phyloP scores from a whole-genome alignment of 73 alveolate genomes.

The Paramecium bursaria region DNA sequence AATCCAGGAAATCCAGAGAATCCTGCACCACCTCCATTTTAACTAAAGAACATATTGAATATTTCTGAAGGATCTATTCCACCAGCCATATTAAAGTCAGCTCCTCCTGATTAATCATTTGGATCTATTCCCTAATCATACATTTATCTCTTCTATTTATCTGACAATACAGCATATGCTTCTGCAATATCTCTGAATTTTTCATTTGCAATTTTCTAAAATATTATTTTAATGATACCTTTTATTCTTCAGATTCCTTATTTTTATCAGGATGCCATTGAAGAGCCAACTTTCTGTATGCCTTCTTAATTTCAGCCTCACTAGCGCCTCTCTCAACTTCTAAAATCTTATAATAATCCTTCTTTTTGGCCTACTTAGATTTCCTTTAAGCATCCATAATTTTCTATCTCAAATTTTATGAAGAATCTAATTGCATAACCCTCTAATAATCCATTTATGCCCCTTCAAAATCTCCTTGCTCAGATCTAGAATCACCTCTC shows the following conservation, averaged over 20 bases:
- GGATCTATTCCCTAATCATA: slow-evolving; percentile 96
- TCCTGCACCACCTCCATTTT: slow-evolving; percentile 88
- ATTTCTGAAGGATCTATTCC: slow-evolving; percentile 92
- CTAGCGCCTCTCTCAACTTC: slow-evolving; percentile 88
- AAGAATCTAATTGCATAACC: slow-evolving; percentile 89
- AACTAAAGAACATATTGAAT: slow-evolving; percentile 95
- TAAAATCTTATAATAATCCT: slow-evolving; percentile 94
- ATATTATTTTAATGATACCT: background rate
- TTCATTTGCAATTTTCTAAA: slow-evolving; percentile 90
- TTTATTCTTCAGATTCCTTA: slow-evolving; percentile 82
- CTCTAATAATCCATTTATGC: slow-evolving; percentile 91
- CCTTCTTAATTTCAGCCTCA: slow-evolving; percentile 93
- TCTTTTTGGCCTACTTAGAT: slow-evolving; percentile 87
- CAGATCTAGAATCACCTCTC: slow-evolving; percentile 88
- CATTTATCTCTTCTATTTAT: slow-evolving; percentile 89
- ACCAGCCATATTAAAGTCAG: slow-evolving; percentile 73
- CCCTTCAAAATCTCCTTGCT: slow-evolving; percentile 87
- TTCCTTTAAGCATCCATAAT: slow-evolving; percentile 82
- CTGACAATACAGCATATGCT: slow-evolving; percentile 96
- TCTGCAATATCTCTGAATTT: slow-evolving; percentile 96
- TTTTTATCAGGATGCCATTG: slow-evolving; percentile 98
- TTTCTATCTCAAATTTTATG: slow-evolving; percentile 76
- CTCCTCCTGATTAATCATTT: slow-evolving; percentile 89
- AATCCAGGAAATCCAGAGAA: slow-evolving; percentile 60
- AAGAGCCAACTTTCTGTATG: slow-evolving; percentile 93